Evolutionary conservation across 176 grass and related monocot species (phyloP).

Genomic region (Areca catechu): DNA sequence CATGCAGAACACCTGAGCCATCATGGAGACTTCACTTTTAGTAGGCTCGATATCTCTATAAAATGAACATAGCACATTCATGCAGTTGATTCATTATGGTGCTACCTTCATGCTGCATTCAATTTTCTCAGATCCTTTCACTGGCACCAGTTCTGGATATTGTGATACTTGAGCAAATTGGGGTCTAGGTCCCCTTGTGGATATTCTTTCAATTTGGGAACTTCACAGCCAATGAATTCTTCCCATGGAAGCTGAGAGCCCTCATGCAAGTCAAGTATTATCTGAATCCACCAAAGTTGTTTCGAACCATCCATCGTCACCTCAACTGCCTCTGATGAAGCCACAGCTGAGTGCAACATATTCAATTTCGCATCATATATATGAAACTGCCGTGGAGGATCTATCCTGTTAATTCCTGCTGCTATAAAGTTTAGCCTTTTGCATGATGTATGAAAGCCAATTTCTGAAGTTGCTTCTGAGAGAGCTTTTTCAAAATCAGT

Average conservation of each 20-base stretch:
- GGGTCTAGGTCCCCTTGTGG: neutral
- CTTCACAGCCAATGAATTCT: conserved; percentile 11
- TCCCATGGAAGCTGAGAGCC: neutral
- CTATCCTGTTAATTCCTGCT: conserved; percentile 51
- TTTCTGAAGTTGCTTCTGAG: no score
- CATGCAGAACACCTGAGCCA: neutral
- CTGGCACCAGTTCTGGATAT: conserved; percentile 12
- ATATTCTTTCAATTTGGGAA: conserved; percentile 17
- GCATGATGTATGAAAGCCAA: neutral
- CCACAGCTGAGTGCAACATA: conserved; percentile 59
- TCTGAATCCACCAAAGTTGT: conserved; percentile 15
- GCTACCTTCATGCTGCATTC: no score
- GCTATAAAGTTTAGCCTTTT: conserved; percentile 4
- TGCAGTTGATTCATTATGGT: no score
- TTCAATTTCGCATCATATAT: conserved; percentile 71
- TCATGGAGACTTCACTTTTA: no score
- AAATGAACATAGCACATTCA: no score
- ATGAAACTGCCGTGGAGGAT: conserved; percentile 28
- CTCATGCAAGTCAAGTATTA: conserved; percentile 31
- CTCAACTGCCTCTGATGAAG: conserved; percentile 79
- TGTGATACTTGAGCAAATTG: conserved; percentile 14
- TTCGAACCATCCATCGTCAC: conserved; percentile 65
- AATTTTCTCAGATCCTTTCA: conserved; percentile 30
- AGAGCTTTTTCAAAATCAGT: no score
- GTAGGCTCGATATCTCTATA: no score